Evolutionary conservation across 495 filamentous ascomycete genomes (phyloP).

Genomic region (Daldinia caldariorum): DNA sequence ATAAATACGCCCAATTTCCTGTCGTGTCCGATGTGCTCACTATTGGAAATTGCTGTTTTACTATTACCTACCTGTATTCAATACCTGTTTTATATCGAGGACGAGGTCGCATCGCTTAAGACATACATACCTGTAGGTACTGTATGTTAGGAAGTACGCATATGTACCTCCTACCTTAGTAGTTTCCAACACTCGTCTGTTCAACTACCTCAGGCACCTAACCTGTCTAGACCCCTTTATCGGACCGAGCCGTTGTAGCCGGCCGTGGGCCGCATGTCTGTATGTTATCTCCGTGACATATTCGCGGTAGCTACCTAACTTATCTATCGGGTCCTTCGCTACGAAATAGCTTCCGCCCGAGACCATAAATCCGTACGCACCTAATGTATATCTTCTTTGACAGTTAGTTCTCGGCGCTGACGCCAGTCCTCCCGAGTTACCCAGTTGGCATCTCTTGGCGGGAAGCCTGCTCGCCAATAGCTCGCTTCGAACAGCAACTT

Average conservation of each 20-base stretch:
- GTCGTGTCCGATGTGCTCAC: neutral
- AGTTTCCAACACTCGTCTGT: neutral
- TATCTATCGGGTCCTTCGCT: neutral
- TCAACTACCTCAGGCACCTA: neutral
- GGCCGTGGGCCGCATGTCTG: no score
- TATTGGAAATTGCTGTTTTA: neutral
- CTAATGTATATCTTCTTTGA: neutral
- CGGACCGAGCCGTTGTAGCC: neutral
- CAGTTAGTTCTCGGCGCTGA: constrained; percentile 1
- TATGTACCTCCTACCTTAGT: no score
- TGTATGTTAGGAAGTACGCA: no score
- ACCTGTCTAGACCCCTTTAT: neutral
- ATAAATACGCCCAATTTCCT: no score
- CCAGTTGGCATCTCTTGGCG: constrained; percentile 30
- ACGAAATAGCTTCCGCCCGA: neutral
- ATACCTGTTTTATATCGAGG: neutral
- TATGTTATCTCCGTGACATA: neutral
- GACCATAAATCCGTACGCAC: neutral
- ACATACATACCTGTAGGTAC: no score
- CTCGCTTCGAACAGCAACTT: constrained; percentile 8
- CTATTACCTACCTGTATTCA: no score
- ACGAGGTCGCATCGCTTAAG: neutral
- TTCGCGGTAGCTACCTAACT: neutral
- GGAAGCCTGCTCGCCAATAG: constrained; percentile 16
- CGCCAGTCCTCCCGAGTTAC: constrained; percentile 2